phyloP scores from a whole-genome alignment of 257 asterid genomes.

The Lycium barbarum region DNA sequence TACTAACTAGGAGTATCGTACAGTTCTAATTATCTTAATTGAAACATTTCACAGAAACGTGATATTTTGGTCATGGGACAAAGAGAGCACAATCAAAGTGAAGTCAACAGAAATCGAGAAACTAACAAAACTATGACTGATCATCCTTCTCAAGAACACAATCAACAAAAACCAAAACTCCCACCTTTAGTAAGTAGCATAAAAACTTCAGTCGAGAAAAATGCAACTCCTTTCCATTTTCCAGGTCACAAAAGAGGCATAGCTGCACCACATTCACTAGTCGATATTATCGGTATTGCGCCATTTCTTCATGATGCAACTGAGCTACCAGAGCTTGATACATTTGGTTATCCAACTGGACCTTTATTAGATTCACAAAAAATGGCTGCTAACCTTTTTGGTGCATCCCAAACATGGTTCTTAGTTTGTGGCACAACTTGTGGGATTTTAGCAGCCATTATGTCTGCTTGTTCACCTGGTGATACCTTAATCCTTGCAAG shows the following conservation, averaged over 20 bases:
- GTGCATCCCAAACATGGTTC: conserved; percentile 91
- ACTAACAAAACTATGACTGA: neutral
- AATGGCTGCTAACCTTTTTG: conserved; percentile 74
- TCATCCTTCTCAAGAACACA: neutral
- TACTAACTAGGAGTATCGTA: no score
- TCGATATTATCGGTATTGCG: conserved; percentile 55
- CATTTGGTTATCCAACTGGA: conserved; percentile 68
- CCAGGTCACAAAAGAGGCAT: conserved; percentile 87
- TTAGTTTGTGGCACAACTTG: conserved; percentile 87
- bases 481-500: conserved; percentile 71
- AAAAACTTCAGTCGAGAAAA: conserved; percentile 62
- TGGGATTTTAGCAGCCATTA: conserved; percentile 78
- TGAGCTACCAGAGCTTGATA: conserved; percentile 84
- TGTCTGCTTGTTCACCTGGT: conserved; percentile 82
- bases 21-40: neutral
- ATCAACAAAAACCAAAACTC: conserved; percentile 2
- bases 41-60: neutral
- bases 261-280: conserved; percentile 72
- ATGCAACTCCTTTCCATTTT: conserved; percentile 75
- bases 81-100: neutral
- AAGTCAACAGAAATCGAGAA: neutral
- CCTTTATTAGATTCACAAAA: conserved; percentile 80
- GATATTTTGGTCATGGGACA: neutral
- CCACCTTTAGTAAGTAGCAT: conserved; percentile 74
- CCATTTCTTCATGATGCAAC: conserved; percentile 78